These are phyloP conservation scores for Hypoxylon sp. DNA, from an alignment of 2,329 filamentous ascomycete genomes.

Conservation along the genomic window DNA sequence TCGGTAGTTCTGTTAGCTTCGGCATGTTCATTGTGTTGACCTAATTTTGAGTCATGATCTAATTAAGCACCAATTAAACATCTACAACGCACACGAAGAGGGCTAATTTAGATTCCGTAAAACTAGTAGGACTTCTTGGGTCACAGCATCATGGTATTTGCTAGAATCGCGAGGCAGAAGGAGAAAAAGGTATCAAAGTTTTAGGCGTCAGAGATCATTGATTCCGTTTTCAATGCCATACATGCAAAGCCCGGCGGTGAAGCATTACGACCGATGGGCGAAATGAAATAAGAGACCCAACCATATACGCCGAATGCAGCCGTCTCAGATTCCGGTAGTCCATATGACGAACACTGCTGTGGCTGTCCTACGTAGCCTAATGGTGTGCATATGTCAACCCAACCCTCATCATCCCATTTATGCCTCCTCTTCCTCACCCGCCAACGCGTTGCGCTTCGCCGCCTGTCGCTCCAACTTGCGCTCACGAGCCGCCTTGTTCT, in stretches of 20 bases:
- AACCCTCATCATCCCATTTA: slow-evolving; percentile 49
- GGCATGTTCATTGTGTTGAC: too few relatives aligned
- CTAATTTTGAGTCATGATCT: too few relatives aligned
- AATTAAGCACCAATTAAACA: too few relatives aligned
- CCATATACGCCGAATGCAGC: slow-evolving; percentile 57
- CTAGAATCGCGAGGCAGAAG: neutral
- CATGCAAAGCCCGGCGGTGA: slow-evolving; percentile 54
- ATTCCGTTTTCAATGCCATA: slow-evolving; percentile 65
- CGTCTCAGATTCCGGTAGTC: slow-evolving; percentile 45
- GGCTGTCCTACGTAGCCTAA: slow-evolving; percentile 40
- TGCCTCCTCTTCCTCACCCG: slow-evolving; percentile 73
- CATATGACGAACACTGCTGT: slow-evolving; percentile 43
- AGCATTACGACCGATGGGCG: slow-evolving; percentile 46
- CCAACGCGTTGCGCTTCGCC: slow-evolving; percentile 88
- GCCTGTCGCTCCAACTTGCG: slow-evolving; percentile 91
- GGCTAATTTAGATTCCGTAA: too few relatives aligned
- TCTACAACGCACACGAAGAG: too few relatives aligned
- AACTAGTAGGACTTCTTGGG: neutral
- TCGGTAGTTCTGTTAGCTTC: too few relatives aligned
- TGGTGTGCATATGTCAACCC: slow-evolving; percentile 41
- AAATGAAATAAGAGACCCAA: slow-evolving; percentile 56
- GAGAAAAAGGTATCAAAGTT: slow-evolving; percentile 1
- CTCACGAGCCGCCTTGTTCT: slow-evolving; percentile 99
- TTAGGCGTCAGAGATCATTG: slow-evolving; percentile 55
- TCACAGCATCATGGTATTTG: neutral